These are phyloP conservation scores for Geotrichum aggregatum DNA, from an alignment of 1,139 yeast species.

Conservation along the genomic window DNA sequence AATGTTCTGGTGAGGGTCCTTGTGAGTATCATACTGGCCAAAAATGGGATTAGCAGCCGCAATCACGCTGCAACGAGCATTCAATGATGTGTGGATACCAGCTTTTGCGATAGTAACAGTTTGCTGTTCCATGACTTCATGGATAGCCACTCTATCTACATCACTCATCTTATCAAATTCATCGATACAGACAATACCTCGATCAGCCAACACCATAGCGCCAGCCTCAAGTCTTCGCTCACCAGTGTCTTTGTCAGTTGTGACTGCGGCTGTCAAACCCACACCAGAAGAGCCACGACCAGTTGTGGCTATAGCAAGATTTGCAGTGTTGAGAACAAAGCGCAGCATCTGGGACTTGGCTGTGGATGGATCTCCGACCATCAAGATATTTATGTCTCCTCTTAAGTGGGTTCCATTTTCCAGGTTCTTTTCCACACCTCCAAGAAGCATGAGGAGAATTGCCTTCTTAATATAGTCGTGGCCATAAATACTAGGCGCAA, in stretches of 20 bases:
- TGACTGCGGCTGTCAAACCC: constrained; percentile 98
- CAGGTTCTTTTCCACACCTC: constrained; percentile 92
- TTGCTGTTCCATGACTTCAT: constrained; percentile 99
- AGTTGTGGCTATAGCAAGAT: constrained; percentile 94
- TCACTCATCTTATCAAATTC: constrained; percentile 98
- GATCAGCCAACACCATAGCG: constrained; percentile 97
- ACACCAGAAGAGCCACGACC: constrained; percentile 99
- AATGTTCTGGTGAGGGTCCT: constrained; percentile 94
- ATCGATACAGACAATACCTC: constrained; percentile 97
- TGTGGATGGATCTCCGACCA: constrained; percentile 99
- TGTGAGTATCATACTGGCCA: constrained; percentile 94
- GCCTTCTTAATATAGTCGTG: constrained; percentile 90
- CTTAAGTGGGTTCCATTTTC: constrained; percentile 95
- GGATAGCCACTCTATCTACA: constrained; percentile 94
- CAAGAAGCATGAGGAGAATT: constrained; percentile 80
- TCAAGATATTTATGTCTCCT: constrained; percentile 91
- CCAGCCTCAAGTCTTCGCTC: constrained; percentile 97
- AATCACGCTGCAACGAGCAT: constrained; percentile 94
- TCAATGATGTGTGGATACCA: constrained; percentile 93
- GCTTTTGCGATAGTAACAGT: constrained; percentile 98
- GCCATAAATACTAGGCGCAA: constrained; percentile 95
- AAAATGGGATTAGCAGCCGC: constrained; percentile 98
- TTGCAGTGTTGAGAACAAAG: constrained; percentile 89
- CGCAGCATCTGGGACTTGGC: constrained; percentile 95
- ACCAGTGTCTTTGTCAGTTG: constrained; percentile 94